Evolutionary conservation across 2,329 filamentous ascomycete species (phyloP).

Genomic region (Emmonsiellopsis sp.): DNA sequence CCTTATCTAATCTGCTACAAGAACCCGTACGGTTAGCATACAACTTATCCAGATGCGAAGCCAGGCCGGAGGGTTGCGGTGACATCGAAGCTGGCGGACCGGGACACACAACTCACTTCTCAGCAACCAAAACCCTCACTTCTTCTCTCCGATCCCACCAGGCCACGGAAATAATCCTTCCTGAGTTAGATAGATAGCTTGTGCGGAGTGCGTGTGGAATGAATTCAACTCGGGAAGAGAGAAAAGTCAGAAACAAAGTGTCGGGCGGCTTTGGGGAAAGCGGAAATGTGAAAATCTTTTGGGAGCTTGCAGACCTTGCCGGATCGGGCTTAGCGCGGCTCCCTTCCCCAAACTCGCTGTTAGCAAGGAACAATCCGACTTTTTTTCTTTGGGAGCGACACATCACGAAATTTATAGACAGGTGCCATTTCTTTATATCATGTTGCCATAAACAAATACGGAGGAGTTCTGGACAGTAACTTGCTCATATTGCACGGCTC

Average conservation of each 20-base stretch:
- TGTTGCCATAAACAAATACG: neutral
- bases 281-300: constrained; percentile 10
- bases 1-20: too few species aligned
- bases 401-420: too few species aligned
- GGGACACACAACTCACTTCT: constrained; percentile 2
- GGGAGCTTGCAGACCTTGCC: constrained; percentile 9
- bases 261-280: neutral
- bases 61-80: neutral
- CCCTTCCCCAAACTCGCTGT: too few species aligned
- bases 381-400: too few species aligned
- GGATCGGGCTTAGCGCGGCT: constrained; percentile 6
- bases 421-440: too few species aligned
- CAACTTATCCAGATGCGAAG: too few species aligned
- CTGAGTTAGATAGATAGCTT: neutral
- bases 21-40: too few species aligned
- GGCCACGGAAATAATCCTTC: constrained; percentile 6
- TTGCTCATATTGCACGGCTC: too few species aligned
- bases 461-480: neutral
- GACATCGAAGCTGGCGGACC: neutral
- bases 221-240: neutral
- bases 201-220: neutral
- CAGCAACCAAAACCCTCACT: constrained; percentile 11
- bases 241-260: neutral
- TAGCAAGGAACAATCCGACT: too few species aligned
- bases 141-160: constrained; percentile 12